These are phyloP conservation scores for Pholiota adiposa DNA, from an alignment of 1,284 basidiomycete genomes.

Conservation along the genomic window DNA sequence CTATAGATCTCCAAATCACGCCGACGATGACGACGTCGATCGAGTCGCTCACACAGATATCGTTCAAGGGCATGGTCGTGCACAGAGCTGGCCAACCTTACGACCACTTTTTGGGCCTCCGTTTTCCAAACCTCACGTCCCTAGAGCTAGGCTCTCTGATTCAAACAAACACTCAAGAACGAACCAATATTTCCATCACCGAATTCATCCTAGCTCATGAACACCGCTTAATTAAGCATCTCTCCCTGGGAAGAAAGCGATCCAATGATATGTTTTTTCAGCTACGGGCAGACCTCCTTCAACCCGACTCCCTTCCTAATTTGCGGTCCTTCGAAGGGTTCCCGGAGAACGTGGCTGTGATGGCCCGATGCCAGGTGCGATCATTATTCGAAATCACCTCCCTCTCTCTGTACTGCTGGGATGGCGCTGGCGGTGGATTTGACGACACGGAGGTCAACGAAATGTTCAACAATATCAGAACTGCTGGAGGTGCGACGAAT, in stretches of 20 bases:
- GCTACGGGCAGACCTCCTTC: slow-evolving; percentile 11
- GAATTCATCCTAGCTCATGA: slow-evolving; percentile 12
- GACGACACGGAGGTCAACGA: neutral
- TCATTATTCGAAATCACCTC: slow-evolving; percentile 12
- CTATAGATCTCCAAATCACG: slow-evolving; percentile 10
- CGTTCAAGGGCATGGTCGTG: slow-evolving; percentile 16
- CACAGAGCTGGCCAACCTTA: slow-evolving; percentile 8
- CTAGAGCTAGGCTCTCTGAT: slow-evolving; percentile 16
- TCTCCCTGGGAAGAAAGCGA: slow-evolving; percentile 17
- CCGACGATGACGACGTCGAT: slow-evolving; percentile 12
- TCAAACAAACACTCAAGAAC: slow-evolving; percentile 6
- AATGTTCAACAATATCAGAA: slow-evolving; percentile 9
- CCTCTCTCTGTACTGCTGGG: slow-evolving; percentile 14
- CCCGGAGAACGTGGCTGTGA: slow-evolving; percentile 17
- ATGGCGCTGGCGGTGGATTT: neutral
- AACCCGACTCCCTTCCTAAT: slow-evolving; percentile 12
- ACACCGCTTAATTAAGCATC: slow-evolving; percentile 14
- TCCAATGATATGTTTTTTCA: slow-evolving; percentile 17
- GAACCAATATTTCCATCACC: slow-evolving; percentile 7
- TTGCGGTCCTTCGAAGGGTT: slow-evolving; percentile 22
- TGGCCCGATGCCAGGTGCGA: slow-evolving; percentile 3
- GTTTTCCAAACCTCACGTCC: slow-evolving; percentile 15
- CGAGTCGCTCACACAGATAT: slow-evolving; percentile 16
- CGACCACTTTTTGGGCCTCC: slow-evolving; percentile 15
- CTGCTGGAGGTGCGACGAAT: neutral